A percentile compares a stretch with the other conserved stretches of the same genome.
Evolutionary conservation across 768 basidiomycete species (phyloP).

Genomic region (Mycena metata): DNA sequence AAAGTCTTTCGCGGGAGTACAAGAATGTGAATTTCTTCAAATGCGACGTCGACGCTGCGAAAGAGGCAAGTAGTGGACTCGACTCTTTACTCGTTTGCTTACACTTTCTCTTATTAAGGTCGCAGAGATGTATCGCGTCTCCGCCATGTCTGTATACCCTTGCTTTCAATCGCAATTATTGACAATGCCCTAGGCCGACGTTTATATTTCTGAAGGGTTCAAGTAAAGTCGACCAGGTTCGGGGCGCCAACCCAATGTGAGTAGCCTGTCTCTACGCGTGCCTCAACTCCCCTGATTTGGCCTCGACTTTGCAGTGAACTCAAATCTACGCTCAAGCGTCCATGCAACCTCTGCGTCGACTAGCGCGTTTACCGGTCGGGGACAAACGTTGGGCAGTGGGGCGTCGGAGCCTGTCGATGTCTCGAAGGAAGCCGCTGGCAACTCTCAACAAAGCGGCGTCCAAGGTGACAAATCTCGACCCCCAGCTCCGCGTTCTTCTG

Average conservation of each 20-base stretch:
- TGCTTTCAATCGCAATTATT: not conserved
- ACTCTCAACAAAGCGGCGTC: slow-evolving; percentile 55
- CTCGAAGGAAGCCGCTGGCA: slow-evolving; percentile 50
- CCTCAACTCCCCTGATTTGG: not conserved
- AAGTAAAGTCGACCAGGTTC: slow-evolving; percentile 77
- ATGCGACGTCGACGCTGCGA: slow-evolving; percentile 81
- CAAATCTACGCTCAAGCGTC: slow-evolving; percentile 68
- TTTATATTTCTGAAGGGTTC: slow-evolving; percentile 82
- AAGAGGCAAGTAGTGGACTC: slow-evolving; percentile 59
- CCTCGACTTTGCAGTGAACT: slow-evolving; percentile 61
- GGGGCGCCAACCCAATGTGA: slow-evolving; percentile 78
- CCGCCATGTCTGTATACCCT: slow-evolving; percentile 73
- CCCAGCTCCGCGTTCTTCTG: slow-evolving; percentile 73
- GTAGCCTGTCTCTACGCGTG: slow-evolving; percentile 38
- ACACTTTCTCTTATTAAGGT: no score
- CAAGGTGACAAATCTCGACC: slow-evolving; percentile 67
- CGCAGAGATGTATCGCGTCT: slow-evolving; percentile 69
- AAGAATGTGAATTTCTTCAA: slow-evolving; percentile 85
- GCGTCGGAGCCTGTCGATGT: slow-evolving; percentile 52
- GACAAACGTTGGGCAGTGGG: slow-evolving; percentile 76
- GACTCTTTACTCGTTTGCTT: no score
- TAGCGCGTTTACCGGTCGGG: slow-evolving; percentile 76
- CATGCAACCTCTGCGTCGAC: slow-evolving; percentile 57
- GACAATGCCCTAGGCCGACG: slow-evolving; percentile 72
- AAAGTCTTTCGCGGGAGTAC: slow-evolving; percentile 77